Evolutionary conservation across 768 basidiomycete genomes (phyloP).

Genomic region (Gloeophyllum trabeum): DNA sequence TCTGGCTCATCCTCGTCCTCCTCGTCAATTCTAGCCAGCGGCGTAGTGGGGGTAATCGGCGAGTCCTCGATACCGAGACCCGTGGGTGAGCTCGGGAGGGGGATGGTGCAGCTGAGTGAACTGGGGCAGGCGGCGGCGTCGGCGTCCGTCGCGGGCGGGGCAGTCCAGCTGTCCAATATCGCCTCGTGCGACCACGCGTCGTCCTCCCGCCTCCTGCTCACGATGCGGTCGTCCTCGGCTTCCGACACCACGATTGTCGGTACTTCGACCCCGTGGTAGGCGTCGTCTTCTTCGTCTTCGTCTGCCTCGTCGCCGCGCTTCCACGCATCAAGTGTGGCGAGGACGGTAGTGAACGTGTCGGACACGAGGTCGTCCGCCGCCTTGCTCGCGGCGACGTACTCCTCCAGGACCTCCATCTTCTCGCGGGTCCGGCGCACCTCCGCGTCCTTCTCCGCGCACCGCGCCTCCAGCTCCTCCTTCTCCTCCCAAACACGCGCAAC

Average conservation of each 20-base stretch:
- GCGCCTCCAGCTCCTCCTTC: background rate
- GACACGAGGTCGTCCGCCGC: background rate
- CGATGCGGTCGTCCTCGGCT: background rate
- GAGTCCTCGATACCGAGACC: background rate
- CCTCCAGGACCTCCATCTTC: background rate
- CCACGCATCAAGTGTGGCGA: background rate
- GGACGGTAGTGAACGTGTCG: background rate
- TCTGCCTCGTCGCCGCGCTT: background rate
- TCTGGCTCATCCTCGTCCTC: background rate
- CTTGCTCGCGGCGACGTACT: background rate
- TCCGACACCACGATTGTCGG: background rate
- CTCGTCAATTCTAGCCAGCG: background rate
- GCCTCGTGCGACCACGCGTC: background rate
- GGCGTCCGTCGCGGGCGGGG: background rate
- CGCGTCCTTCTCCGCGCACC: background rate
- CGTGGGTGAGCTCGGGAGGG: background rate
- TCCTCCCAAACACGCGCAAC: no score
- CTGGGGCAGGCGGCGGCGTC: background rate
- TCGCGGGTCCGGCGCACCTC: background rate
- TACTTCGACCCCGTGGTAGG: background rate
- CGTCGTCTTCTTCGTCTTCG: background rate
- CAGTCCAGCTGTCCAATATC: background rate
- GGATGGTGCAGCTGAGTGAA: no score
- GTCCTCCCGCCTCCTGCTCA: no score
- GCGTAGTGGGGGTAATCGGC: background rate